Evolutionary conservation across 345 rosid genomes (phyloP), one percentile per base, ranked within the genome.

Genomic region (Lumnitzera racemosa): DNA sequence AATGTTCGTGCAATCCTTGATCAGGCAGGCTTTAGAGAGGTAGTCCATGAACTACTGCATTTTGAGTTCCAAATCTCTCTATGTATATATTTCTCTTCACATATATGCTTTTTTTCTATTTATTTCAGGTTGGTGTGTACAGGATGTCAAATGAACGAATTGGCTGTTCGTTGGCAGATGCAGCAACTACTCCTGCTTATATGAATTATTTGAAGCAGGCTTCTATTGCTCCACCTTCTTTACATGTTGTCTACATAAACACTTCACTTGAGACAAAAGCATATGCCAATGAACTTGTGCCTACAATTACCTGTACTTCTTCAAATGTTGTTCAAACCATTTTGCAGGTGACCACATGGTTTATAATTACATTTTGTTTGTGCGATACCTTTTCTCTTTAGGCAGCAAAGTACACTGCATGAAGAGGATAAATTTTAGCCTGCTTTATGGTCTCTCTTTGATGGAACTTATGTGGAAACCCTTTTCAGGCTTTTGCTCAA

Each of bases 241-340:
- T 88, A 83, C 99, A 90, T 49, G 95, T 94, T 66, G 58, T 94
- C 62, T 94, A 90, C 72, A 94, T 94, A 53, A 94, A 94, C 74
- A 94, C 99, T 25, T 84, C 99, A 16, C 79, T 88, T 4, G 97
- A 94, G 78, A 94, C 99, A 9, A 94, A 94, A 81, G 99, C 97
- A 70, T 84, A 65, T 71, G 79, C 99, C 52, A 97, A 94, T 46
- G 99, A 94, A 78, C 85, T 94, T 68, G 96, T 94, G 63, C 97
- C 99, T 59, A 90, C 97, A 29, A 88, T 94, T 68, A 94, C 99
- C 36, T 94, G 97, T 68, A 94, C 97, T 65, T 94, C 97, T 63
- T 94, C 97, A 41, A 94, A 94, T 61, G 97, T 88, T 53, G 92
- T 94, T 65, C 96, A 88, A 74, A 94, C 96, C 27, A 77, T 90